Evolutionary conservation across 805 yeast genomes (phyloP), one percentile per base, ranked within the genome.

Genomic region (Zygosaccharomyces bailii): DNA sequence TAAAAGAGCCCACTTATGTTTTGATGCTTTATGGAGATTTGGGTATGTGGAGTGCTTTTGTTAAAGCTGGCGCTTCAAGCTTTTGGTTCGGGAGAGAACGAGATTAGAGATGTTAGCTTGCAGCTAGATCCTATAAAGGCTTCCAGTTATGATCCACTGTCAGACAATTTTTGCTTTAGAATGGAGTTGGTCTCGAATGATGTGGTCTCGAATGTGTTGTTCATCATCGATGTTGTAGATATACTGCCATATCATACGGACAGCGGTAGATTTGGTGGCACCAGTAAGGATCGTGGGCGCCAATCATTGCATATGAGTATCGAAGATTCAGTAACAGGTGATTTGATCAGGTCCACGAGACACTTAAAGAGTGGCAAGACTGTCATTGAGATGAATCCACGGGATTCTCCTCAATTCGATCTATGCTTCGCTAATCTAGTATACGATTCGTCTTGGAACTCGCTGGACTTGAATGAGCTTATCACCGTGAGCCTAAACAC

Each of bases 361-460:
- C 34, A 48, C 40, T 39, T 61, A 42, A 13, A 39, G 24, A 33
- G 34, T 35, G 57, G 58, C 13, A 34, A 42, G 32, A 45, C 57
- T 20, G 42, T 45, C 30, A 16, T 62, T 34, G 45, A 53, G 37
- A 38, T 50, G 11, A 42, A 43, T 24, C 39, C 49, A 8, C 37
- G 32, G 8, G 33, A 25, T 8, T 34, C 46, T 24, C 34, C 39
- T 2, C 23, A 19, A 6, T 44, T 65, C 27, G 52, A 52, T 10
- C 20, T 67, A 2, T 68, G 72, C 45, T 51, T 67, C 13, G 36
- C 46, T 4, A 67, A 68, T 43, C 23, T 48, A 13, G 60, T 62
- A 5, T 54, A 37, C 29, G 72, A 69, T 50, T 53, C 57, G 2
- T 66, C 72, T 3, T 69, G 73, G 73, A 42, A 50, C 9, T 52